These are phyloP conservation scores for Amanita rubescens DNA, from an alignment of 768 basidiomycete genomes.

Conservation along the genomic window DNA sequence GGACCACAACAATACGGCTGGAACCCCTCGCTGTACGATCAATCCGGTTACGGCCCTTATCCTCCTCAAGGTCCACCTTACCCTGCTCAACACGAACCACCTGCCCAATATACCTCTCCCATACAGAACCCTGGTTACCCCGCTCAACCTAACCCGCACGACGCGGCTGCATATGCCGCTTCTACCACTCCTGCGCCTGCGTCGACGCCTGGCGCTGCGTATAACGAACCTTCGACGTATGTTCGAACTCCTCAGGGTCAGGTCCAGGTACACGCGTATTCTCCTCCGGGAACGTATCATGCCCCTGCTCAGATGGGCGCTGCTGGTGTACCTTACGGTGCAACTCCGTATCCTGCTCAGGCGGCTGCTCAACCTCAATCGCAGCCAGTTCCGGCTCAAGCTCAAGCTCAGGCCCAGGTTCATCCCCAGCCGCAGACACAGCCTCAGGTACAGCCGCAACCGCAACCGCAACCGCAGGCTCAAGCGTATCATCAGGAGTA, in stretches of 20 bases:
- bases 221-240: background rate
- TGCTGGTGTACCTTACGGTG: background rate
- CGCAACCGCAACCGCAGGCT: slow-evolving; percentile 10
- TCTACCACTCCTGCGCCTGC: slow-evolving; percentile 6
- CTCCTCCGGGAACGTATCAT: background rate
- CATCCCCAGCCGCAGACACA: slow-evolving; percentile 11
- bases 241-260: background rate
- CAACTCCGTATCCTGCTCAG: slow-evolving; percentile 15
- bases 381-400: slow-evolving; percentile 8
- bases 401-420: slow-evolving; percentile 14
- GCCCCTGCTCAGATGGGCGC: slow-evolving; percentile 1
- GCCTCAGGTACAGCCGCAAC: slow-evolving; percentile 16
- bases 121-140: no score
- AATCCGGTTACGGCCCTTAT: slow-evolving; percentile 33
- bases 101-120: slow-evolving; percentile 3
- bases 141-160: no score
- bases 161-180: no score
- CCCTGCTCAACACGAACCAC: background rate
- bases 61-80: slow-evolving; percentile 14
- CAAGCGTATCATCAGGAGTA: slow-evolving; percentile 7
- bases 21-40: slow-evolving; percentile 41
- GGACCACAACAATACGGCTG: slow-evolving; percentile 39
- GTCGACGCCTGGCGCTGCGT: slow-evolving; percentile 13
- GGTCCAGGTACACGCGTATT: background rate
- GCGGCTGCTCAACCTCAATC: slow-evolving; percentile 12